Base-by-base conservation (phyloP, 768 basidiomycete genomes). In the Chalciporus sphaerocephalus region DNA sequence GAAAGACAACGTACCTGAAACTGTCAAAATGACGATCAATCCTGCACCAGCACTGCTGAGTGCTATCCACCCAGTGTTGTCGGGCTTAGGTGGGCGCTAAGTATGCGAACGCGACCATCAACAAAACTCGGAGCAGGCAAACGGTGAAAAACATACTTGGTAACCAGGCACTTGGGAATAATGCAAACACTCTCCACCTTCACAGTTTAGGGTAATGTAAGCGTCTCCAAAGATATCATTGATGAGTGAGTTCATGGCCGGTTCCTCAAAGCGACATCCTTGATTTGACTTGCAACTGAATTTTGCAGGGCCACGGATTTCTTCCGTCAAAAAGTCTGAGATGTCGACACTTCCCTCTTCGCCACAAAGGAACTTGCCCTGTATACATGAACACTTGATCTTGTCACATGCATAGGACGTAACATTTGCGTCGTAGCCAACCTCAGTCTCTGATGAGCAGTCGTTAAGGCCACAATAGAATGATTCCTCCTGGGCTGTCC, bases 101-200 rank as follows among this genome's bases (percentile, higher is more conserved):
- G 15, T 24, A 15, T 23, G 41, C 27, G 5, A 32, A 13, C 28
- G 15, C 18, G 35, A 32, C 23, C 16, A 9, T 5, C 37, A 11
- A 42, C 7, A 39, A 25, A 34, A 27, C 17, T 32, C 39, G 4
- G 34, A 40, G 18, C 20, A 15, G 3, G 18, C 15, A 36, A 36
- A 27, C 22, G 18, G 40, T 16, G 17, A 13, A 36, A 3, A 10
- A 48, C 38, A 54, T 58, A 89, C 89, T 33, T 75, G 70, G 56
- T 92, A 96, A n/a, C 93, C 93, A 2, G 95, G 96, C 6, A 97
- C 93, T 64, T 92, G 88, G 0, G 88, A 90, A 56, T 83, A 91
- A 58, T 95, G 90, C 60, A 99, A 60, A 60, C 96, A 98, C 69
- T 98, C 96, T 17, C 96, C 95, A 5, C 89, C 83, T 1, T 86